Evolutionary conservation across 1,284 basidiomycete species (phyloP), one percentile per base, ranked within the genome.

Genomic region (Moesziomyces sp.): DNA sequence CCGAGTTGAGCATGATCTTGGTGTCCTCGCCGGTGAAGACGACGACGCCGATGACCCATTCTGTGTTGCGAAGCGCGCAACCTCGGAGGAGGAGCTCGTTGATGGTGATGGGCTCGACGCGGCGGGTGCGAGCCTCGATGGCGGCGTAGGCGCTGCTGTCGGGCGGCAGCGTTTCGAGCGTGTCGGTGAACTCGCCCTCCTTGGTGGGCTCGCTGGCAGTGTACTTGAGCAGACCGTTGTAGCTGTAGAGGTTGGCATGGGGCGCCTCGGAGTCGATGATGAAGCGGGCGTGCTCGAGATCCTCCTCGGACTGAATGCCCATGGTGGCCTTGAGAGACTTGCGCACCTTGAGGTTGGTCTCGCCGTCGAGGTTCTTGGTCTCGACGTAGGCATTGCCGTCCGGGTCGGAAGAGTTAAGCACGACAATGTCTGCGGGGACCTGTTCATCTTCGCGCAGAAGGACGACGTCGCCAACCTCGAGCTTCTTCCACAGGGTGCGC

Each of bases 1-100:
- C 94, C 42, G 93, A 93, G 79, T 98, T 99, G 74, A 97, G 86
- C 92, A 98, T 96, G 83, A 98, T 98, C 88, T 98, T 99, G 52
- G 95, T 95, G 85, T 99, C 95, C 3, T 90, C 89, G 34, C 96
- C 96, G 0, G 96, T 99, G 85, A 94, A 99, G 34, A 92, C 90
- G 38, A 98, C 95, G 35, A 99, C 85, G 9, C 94, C 95, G 72
- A 98, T 93, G 58, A 95, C 89, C 96, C 96, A 99, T 34, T 90
- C 87, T 0, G 94, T 97, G 83, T 98, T 98, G 46, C 96, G 89
- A n/a, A 98, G 85, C 0, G 92, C 89, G 83, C 94, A 97, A 0
- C 96, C 96, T 77, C 96, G 91, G 14, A 99, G 88, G 2, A 99
- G 87, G 35, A 98, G 86, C 84, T 98, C 94, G 85, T 96, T 97